Conservation (phyloP, 805 yeast species). For the Wickerhamomyces kurtzmanii region DNA sequence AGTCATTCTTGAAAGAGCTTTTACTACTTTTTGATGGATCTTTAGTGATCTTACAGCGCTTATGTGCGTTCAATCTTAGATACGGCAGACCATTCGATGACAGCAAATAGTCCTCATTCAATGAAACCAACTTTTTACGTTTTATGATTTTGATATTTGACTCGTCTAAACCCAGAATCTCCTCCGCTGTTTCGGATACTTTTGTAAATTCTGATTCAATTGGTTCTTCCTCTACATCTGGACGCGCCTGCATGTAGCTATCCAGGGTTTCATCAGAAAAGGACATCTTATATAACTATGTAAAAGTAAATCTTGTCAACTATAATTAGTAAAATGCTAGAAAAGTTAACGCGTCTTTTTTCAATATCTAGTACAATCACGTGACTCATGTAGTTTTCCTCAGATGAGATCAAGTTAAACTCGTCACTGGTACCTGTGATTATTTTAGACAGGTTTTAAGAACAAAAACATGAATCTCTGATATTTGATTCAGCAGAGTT, state of each 20-base stretch:
- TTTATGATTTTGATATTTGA: slow-evolving; percentile 7
- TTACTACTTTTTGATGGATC: slow-evolving; percentile 11
- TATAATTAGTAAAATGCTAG: too few relatives aligned
- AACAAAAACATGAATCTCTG: too few relatives aligned
- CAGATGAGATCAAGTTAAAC: too few relatives aligned
- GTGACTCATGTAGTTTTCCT: too few relatives aligned
- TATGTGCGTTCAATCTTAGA: slow-evolving; percentile 26
- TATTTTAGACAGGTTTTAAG: too few relatives aligned
- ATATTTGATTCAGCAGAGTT: too few relatives aligned
- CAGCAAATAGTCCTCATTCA: slow-evolving; percentile 42
- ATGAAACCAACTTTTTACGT: slow-evolving; percentile 27
- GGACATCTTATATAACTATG: too few relatives aligned
- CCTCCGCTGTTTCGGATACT: slow-evolving; percentile 2
- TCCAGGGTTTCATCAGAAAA: background rate
- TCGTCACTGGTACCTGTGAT: too few relatives aligned
- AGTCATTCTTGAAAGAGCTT: slow-evolving; percentile 29
- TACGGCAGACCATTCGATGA: slow-evolving; percentile 48
- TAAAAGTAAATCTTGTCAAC: too few relatives aligned
- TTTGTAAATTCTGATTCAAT: background rate
- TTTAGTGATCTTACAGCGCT: slow-evolving; percentile 7
- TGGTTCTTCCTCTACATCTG: background rate
- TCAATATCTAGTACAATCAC: too few relatives aligned
- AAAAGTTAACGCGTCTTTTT: too few relatives aligned
- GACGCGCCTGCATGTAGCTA: background rate
- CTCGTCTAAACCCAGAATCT: slow-evolving; percentile 4